Percentiles rank a stretch among this genome's conserved stretches.
phyloP scores from a whole-genome alignment of 2,329 filamentous ascomycete species.

The Curvularia verruculosa region DNA sequence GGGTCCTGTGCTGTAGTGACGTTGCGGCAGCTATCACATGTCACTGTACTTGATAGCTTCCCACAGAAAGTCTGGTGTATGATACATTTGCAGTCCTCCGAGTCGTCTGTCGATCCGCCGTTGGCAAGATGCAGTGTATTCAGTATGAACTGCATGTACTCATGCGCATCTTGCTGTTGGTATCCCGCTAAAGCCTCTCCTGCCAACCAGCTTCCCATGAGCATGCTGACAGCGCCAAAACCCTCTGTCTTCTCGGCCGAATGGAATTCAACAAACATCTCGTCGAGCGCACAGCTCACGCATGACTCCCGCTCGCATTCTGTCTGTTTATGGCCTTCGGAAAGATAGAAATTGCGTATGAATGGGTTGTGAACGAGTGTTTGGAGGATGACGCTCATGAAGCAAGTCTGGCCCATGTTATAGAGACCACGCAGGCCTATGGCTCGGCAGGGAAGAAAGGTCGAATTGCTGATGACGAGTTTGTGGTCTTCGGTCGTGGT shows the following conservation, averaged over 20 bases:
- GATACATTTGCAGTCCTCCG: conserved; percentile 75
- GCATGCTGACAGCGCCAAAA: conserved; percentile 86
- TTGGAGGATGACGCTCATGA: conserved; percentile 95
- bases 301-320: conserved; percentile 69
- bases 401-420: conserved; percentile 98
- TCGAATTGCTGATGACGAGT: conserved; percentile 79
- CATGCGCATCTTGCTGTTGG: conserved; percentile 94
- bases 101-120: conserved; percentile 58
- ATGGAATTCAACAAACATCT: conserved; percentile 68
- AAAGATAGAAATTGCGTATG: conserved; percentile 88
- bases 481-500: conserved; percentile 68
- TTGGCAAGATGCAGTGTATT: conserved; percentile 86
- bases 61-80: conserved; percentile 95
- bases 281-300: conserved; percentile 66
- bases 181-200: conserved; percentile 75
- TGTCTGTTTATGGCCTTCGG: conserved; percentile 81
- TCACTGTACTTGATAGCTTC: conserved; percentile 87
- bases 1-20: conserved; percentile 83
- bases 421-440: conserved; percentile 91
- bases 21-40: conserved; percentile 85
- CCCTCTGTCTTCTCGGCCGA: conserved; percentile 82
- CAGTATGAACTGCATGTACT: conserved; percentile 94
- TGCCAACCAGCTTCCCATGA: conserved; percentile 88
- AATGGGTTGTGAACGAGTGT: conserved; percentile 93
- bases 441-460: conserved; percentile 79